phyloP scores from a whole-genome alignment of 768 basidiomycete genomes.

The Multifurca ochricompacta region DNA sequence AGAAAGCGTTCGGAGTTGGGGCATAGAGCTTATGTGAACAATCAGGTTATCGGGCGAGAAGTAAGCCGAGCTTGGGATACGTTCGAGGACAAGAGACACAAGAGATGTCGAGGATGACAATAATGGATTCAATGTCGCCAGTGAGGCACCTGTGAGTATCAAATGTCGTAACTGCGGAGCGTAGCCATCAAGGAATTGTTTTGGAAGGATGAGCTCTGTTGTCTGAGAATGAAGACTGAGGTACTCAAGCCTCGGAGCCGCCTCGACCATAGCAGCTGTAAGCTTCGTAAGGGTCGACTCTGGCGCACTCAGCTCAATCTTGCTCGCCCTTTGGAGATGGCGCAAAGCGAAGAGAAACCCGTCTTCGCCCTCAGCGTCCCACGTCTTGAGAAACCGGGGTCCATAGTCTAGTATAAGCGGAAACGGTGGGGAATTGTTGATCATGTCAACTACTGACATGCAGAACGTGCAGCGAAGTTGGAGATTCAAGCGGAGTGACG shows the following conservation, averaged over 20 bases:
- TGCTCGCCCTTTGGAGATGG: not conserved
- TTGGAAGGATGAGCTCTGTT: slow-evolving; percentile 4
- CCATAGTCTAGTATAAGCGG: slow-evolving; percentile 13
- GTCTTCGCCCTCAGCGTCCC: not conserved
- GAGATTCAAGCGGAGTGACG: slow-evolving; percentile 8
- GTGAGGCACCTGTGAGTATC: slow-evolving; percentile 3
- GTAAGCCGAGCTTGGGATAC: slow-evolving; percentile 6
- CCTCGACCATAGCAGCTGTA: not conserved
- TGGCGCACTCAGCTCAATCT: slow-evolving; percentile 8
- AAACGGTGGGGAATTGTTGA: not conserved
- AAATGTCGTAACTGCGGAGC: slow-evolving; percentile 6
- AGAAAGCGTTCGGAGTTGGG: slow-evolving; percentile 1
- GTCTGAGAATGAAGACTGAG: slow-evolving; percentile 10
- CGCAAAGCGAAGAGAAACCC: not conserved
- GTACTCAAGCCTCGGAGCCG: slow-evolving; percentile 2
- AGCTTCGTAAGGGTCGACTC: not conserved
- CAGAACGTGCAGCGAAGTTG: slow-evolving; percentile 12
- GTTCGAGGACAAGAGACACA: slow-evolving; percentile 11
- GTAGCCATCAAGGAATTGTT: slow-evolving; percentile 1
- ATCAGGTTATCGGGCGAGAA: slow-evolving; percentile 9
- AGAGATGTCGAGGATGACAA: slow-evolving; percentile 4
- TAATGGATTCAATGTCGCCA: not conserved
- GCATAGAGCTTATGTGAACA: not conserved
- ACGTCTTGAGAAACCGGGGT: not conserved
- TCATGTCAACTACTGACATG: not conserved